Conservation (phyloP, 441 rosid species). For the Codiaeum variegatum region DNA sequence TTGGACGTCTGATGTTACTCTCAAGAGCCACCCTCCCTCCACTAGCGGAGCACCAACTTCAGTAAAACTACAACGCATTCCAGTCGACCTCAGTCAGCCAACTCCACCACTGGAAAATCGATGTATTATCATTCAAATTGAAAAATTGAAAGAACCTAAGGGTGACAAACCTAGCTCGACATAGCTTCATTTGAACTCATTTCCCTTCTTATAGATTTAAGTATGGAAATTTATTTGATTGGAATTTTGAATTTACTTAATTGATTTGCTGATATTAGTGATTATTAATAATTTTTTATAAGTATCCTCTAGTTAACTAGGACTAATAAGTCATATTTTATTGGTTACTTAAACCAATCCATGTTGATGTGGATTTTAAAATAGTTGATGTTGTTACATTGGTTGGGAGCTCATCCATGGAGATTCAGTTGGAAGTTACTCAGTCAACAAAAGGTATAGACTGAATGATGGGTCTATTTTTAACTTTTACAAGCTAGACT, state of each 20-base stretch:
- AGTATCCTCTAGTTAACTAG: background rate
- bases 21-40: no score
- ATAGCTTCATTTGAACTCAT: no score
- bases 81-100: no score
- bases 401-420: conserved; percentile 89
- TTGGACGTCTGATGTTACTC: no score
- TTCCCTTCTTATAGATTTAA: no score
- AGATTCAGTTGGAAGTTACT: conserved; percentile 73
- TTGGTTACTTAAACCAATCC: conserved; percentile 76
- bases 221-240: no score
- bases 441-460: conserved; percentile 42
- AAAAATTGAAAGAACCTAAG: no score
- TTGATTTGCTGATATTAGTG: background rate
- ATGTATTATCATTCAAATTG: no score
- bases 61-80: no score
- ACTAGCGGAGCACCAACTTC: no score
- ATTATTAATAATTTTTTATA: background rate
- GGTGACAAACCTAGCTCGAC: no score
- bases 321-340: conserved; percentile 56
- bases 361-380: conserved; percentile 61
- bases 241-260: background rate
- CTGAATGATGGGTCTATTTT: background rate
- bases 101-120: no score
- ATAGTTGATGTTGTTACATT: conserved; percentile 70
- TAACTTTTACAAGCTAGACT: background rate